Evolutionary conservation across 805 yeast genomes (phyloP).

Genomic region (Cyberlindnera mississippiensis): DNA sequence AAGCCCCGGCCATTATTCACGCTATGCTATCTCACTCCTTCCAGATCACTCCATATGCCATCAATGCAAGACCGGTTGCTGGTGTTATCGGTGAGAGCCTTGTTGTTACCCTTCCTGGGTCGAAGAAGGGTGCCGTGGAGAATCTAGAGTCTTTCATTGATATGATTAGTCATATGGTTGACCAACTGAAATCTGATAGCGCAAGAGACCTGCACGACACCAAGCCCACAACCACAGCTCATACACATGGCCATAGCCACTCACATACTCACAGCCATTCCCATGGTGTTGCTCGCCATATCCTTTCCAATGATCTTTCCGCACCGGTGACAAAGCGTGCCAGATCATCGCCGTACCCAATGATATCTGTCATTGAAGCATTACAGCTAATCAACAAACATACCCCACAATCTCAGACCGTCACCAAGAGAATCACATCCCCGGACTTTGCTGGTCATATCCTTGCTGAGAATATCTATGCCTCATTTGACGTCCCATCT

Average conservation of each 20-base stretch:
- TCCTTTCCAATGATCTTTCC: slow-evolving; percentile 32
- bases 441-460: slow-evolving; percentile 35
- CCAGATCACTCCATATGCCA: slow-evolving; percentile 43
- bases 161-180: slow-evolving; percentile 41
- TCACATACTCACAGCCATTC: slow-evolving; percentile 12
- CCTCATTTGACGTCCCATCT: slow-evolving; percentile 41
- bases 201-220: slow-evolving; percentile 38
- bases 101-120: slow-evolving; percentile 48
- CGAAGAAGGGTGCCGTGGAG: slow-evolving; percentile 46
- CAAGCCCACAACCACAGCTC: slow-evolving; percentile 9
- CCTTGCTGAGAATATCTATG: slow-evolving; percentile 38
- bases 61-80: slow-evolving; percentile 47
- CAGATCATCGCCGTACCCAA: slow-evolving; percentile 46
- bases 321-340: slow-evolving; percentile 40
- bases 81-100: slow-evolving; percentile 38
- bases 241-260: slow-evolving; percentile 7
- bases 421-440: slow-evolving; percentile 28
- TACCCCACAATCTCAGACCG: slow-evolving; percentile 30
- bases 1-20: slow-evolving; percentile 48
- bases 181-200: slow-evolving; percentile 32
- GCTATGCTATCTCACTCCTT: slow-evolving; percentile 43
- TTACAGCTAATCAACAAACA: slow-evolving; percentile 29
- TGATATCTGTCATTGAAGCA: slow-evolving; percentile 42
- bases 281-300: slow-evolving; percentile 36
- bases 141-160: slow-evolving; percentile 37